Evolutionary conservation across 805 yeast genomes (phyloP).

Genomic region (Priceomyces medius): DNA sequence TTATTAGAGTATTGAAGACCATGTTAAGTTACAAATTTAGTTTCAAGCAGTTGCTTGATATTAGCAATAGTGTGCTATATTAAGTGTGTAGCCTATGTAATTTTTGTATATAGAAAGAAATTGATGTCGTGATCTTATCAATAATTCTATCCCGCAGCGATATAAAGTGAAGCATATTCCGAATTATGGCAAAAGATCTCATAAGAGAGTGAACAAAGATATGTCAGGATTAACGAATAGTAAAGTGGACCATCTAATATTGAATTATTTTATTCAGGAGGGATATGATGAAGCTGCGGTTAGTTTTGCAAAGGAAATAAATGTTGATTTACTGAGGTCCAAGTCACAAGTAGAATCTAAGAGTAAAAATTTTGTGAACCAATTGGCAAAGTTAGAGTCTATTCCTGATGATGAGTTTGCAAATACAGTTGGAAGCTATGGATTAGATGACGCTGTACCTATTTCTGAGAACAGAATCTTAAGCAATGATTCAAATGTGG

Average conservation of each 20-base stretch:
- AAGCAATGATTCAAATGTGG: slow-evolving; percentile 12
- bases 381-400: slow-evolving; percentile 9
- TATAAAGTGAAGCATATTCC: too few relatives aligned
- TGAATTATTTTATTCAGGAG: slow-evolving; percentile 74
- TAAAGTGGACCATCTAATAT: slow-evolving; percentile 52
- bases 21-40: too few relatives aligned
- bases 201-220: neutral
- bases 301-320: slow-evolving; percentile 59
- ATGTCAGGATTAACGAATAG: slow-evolving; percentile 22
- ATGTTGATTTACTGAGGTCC: slow-evolving; percentile 17
- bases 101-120: too few relatives aligned
- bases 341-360: neutral
- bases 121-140: neutral
- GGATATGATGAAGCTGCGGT: slow-evolving; percentile 71
- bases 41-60: too few relatives aligned
- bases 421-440: slow-evolving; percentile 9
- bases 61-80: too few relatives aligned
- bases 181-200: too few relatives aligned
- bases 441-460: slow-evolving; percentile 5
- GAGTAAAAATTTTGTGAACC: slow-evolving; percentile 9
- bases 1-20: too few relatives aligned
- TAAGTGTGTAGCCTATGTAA: too few relatives aligned
- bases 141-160: too few relatives aligned
- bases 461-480: neutral
- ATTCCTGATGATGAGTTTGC: slow-evolving; percentile 15